Conservation (phyloP, 345 rosid species). For the Bretschneidera sinensis region DNA sequence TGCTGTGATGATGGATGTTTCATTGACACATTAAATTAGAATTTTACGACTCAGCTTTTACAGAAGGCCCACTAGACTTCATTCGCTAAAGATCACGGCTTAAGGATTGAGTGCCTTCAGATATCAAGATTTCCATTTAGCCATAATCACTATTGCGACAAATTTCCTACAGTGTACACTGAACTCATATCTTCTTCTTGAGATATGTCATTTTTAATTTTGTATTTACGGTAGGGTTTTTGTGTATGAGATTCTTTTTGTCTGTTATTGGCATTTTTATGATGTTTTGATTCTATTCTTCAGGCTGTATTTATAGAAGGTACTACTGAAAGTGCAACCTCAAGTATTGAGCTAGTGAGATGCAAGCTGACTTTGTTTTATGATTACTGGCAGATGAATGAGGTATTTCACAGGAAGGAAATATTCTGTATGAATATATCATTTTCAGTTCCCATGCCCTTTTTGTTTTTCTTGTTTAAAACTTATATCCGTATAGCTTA, state of each 20-base stretch:
- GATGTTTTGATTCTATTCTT: slow-evolving; percentile 6
- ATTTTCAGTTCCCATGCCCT: neutral
- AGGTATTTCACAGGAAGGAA: slow-evolving; percentile 40
- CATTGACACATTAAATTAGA: too few species aligned
- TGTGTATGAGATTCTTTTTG: slow-evolving; percentile 6
- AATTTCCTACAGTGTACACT: too few species aligned
- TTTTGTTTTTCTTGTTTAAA: neutral
- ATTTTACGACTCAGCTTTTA: too few species aligned
- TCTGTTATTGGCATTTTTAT: slow-evolving; percentile 9
- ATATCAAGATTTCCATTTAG: too few species aligned
- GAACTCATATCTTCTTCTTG: neutral
- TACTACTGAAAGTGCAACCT: slow-evolving; percentile 24
- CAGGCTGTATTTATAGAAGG: slow-evolving; percentile 59
- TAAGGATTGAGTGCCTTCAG: too few species aligned
- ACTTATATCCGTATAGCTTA: too few species aligned
- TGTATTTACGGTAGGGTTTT: slow-evolving; percentile 1
- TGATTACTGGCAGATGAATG: slow-evolving; percentile 88
- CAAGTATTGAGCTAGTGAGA: slow-evolving; percentile 56
- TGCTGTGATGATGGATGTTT: too few species aligned
- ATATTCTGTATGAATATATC: too few species aligned
- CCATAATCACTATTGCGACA: too few species aligned
- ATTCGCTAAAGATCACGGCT: too few species aligned
- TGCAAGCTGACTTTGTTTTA: slow-evolving; percentile 79
- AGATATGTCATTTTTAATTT: slow-evolving; percentile 1
- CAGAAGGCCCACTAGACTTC: too few species aligned